Conservation (phyloP, 179 eudicot genomes). For the Actinidia arguta region DNA sequence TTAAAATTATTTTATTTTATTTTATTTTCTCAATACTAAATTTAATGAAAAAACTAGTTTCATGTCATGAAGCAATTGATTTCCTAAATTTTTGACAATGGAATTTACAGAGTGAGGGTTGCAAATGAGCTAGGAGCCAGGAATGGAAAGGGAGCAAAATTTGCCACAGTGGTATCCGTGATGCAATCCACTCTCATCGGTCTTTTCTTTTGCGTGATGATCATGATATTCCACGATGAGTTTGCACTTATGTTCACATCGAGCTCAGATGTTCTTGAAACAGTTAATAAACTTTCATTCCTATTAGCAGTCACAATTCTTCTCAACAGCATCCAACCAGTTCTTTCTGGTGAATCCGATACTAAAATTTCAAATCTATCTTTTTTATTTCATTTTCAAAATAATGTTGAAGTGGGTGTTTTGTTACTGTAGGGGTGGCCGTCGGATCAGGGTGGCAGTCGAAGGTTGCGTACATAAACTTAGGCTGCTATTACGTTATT, state of each 20-base stretch:
- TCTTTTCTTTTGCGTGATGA: conserved; percentile 19
- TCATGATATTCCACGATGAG: conserved; percentile 24
- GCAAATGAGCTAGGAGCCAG: conserved; percentile 41
- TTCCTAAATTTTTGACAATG: background rate
- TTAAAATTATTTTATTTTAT: no score
- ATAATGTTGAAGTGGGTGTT: background rate
- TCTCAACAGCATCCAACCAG: conserved; percentile 35
- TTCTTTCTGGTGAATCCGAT: conserved; percentile 25
- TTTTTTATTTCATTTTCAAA: background rate
- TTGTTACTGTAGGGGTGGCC: conserved; percentile 30
- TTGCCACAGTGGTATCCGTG: conserved; percentile 27
- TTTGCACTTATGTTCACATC: conserved; percentile 27
- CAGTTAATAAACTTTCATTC: conserved; percentile 16
- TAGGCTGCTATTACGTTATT: conserved; percentile 46
- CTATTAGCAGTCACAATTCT: conserved; percentile 36
- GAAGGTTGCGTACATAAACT: conserved; percentile 48
- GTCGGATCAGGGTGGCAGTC: conserved; percentile 54
- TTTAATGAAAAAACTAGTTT: no score
- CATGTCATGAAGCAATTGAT: background rate
- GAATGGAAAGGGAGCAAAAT: conserved; percentile 33
- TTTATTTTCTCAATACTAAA: no score
- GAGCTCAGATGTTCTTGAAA: conserved; percentile 11
- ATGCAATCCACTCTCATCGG: conserved; percentile 24
- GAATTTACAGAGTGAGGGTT: conserved; percentile 33
- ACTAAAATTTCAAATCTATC: background rate